Evolutionary conservation across 2,329 filamentous ascomycete species (phyloP), one percentile per base, ranked within the genome.

Genomic region (Microdochium nivale): DNA sequence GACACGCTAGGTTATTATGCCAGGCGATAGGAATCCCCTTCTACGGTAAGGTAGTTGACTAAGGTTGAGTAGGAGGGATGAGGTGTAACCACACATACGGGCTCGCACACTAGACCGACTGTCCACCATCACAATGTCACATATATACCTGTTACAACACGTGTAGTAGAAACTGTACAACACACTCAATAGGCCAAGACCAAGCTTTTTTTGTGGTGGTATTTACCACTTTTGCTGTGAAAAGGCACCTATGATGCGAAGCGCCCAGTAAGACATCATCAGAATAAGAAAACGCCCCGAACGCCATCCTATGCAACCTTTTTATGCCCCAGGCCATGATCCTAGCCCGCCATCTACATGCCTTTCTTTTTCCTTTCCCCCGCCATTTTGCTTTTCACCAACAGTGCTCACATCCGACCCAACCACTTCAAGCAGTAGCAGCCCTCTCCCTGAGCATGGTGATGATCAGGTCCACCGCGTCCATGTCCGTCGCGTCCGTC

Each of bases 401-500:
- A 14, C 33, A 9, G 19, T n/a, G 35, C 35, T 19, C 35, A 40
- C 19, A 8, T 19, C 35, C 35, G 7, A 5, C 13, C 35, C 25
- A 13, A 25, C n/a, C 19, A 48, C 49, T n/a, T 43, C 52, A 54
- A 24, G 64, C 62, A 51, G 63, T 65, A 58, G 69, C 65, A 25
- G 70, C 73, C 61, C 73, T 76, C 48, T 81, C 76, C 60, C 79
- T 81, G 54, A 96, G 70, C 32, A 74, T 79, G 49, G 80, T 74
- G 65, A 95, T 89, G 48, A 95, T 71, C 27, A 68, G 73, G 67
- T 96, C 89, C 40, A 96, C 83, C 8, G 82, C 84, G 50, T 90
- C 87, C 94, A 97, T 97, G 67, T 96, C 84, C 21, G 71, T 74
- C 0, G 92, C 90, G 63, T 96, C 87, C n/a, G 92, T 71, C 59